Percentiles rank a stretch among this genome's conserved stretches.
These are phyloP conservation scores for Porogramme epimiltina DNA, from an alignment of 1,284 basidiomycete genomes.

Conservation along the genomic window DNA sequence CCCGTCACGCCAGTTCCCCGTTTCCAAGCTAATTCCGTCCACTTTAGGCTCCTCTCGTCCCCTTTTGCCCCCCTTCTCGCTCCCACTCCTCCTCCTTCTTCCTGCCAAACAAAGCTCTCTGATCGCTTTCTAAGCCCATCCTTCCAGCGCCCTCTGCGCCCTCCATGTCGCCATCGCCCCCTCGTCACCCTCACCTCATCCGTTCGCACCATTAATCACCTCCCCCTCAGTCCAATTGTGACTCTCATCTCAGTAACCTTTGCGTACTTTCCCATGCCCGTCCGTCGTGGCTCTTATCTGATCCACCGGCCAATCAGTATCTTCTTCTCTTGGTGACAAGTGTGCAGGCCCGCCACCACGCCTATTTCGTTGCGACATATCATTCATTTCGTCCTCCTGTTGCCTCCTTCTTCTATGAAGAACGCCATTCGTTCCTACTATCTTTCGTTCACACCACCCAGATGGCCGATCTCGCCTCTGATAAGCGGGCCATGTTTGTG, in stretches of 20 bases:
- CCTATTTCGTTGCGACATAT: too few species aligned
- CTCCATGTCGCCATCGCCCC: conserved; percentile 1
- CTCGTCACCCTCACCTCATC: not conserved
- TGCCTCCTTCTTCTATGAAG: not conserved
- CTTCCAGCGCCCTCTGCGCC: too few species aligned
- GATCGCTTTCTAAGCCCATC: not conserved
- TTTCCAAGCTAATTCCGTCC: not conserved
- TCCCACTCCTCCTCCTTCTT: not conserved
- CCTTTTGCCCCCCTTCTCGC: not conserved
- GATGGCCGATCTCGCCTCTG: not conserved
- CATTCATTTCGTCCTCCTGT: too few species aligned
- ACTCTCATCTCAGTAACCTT: conserved; percentile 3
- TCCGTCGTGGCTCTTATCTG: conserved; percentile 16
- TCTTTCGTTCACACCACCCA: not conserved
- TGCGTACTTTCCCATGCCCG: conserved; percentile 19
- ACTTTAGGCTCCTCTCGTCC: not conserved
- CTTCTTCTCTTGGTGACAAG: not conserved
- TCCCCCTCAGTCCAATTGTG: not conserved
- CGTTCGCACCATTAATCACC: not conserved
- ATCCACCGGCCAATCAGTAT: conserved; percentile 3
- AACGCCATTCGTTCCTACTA: too few species aligned
- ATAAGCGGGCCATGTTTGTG: not conserved
- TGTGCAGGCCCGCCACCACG: too few species aligned
- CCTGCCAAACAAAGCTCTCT: not conserved
- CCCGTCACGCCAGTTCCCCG: not conserved